Evolutionary conservation across 192 early-diverging fungal genomes (phyloP).

Genomic region (Backusella parvicylindrica): DNA sequence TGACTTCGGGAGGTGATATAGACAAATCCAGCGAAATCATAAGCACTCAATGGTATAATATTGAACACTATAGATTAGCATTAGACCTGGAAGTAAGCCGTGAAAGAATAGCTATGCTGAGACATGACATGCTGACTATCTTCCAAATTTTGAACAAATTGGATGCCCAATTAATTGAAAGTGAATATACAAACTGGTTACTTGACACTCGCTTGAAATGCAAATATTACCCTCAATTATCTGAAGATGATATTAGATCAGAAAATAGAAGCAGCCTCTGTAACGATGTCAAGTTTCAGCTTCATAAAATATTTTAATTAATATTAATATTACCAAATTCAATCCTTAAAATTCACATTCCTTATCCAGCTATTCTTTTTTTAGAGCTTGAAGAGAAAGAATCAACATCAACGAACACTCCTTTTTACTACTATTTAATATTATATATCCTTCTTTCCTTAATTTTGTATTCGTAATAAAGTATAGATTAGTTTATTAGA

Average conservation of each 20-base stretch:
- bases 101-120: slow-evolving; percentile 42
- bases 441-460: background rate
- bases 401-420: background rate
- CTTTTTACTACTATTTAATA: background rate
- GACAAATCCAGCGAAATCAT: background rate
- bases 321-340: background rate
- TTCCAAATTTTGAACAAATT: slow-evolving; percentile 46
- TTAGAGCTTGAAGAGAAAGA: background rate
- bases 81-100: slow-evolving; percentile 38
- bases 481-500: background rate
- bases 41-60: slow-evolving; percentile 24
- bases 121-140: slow-evolving; percentile 44
- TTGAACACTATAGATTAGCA: slow-evolving; percentile 40
- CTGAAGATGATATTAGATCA: background rate
- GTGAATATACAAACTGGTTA: slow-evolving; percentile 53
- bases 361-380: background rate
- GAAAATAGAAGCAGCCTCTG: background rate
- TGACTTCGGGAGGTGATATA: background rate
- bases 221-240: background rate
- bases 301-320: slow-evolving; percentile 8
- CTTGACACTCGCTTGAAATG: slow-evolving; percentile 43
- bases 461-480: background rate
- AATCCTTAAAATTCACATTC: background rate
- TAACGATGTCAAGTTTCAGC: slow-evolving; percentile 1
- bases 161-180: slow-evolving; percentile 42